Conservation (phyloP, 2,329 filamentous ascomycete species). For the Cryphonectria radicalis region DNA sequence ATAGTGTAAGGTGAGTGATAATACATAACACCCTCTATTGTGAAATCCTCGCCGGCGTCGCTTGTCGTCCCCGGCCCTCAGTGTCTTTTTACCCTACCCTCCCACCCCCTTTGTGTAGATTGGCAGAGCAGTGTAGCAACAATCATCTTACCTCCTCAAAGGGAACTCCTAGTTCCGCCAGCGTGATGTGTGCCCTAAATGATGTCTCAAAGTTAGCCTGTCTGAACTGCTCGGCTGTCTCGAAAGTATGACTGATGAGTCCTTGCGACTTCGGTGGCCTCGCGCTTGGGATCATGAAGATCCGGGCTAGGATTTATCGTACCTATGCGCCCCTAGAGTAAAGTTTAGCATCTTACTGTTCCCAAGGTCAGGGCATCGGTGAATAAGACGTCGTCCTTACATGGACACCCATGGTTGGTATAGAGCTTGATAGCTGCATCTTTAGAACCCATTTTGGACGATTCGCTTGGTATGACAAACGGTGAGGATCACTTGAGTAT, state of each 20-base stretch:
- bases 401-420: slow-evolving; percentile 72
- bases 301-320: not conserved
- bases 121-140: not conserved
- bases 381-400: slow-evolving; percentile 37
- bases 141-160: slow-evolving; percentile 58
- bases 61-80: too few species aligned
- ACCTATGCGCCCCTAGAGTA: slow-evolving; percentile 10
- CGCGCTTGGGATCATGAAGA: slow-evolving; percentile 59
- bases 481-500: not conserved
- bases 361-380: not conserved
- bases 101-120: not conserved
- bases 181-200: slow-evolving; percentile 68
- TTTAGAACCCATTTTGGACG: slow-evolving; percentile 37
- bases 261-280: too few species aligned
- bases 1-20: not conserved
- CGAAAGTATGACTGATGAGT: not conserved
- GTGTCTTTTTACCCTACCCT: not conserved
- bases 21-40: too few species aligned
- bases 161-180: slow-evolving; percentile 67
- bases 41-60: too few species aligned
- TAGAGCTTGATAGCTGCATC: slow-evolving; percentile 65
- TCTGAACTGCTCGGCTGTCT: not conserved
- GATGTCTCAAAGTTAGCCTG: not conserved
- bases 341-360: not conserved
- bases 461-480: not conserved